Evolutionary conservation across 2,329 filamentous ascomycete species (phyloP), one percentile per base, ranked within the genome.

Genomic region (Fusarium heterosporum): DNA sequence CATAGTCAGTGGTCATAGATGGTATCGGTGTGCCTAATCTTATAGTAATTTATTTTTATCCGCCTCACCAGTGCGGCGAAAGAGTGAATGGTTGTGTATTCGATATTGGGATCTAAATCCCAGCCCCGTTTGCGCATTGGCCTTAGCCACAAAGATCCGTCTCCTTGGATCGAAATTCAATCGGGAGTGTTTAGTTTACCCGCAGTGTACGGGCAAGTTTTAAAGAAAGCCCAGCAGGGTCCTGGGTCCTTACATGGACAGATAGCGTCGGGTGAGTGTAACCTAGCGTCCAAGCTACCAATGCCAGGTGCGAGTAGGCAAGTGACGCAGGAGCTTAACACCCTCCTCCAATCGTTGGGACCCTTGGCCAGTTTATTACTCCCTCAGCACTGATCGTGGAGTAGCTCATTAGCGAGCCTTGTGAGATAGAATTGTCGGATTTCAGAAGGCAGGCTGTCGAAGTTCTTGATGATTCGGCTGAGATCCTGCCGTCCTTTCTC

Each of bases 401-500:
- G 68, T 66, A 96, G 78, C 77, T 96, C 93, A 51, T 87, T 85
- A 1, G 86, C 91, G 60, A 97, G 77, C 63, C 93, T 84, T 63
- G 87, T 80, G 34, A 96, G 74, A 78, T 97, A 97, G 73, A 96
- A 96, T 42, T 83, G 83, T n/a, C 85, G 84, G 61, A 91, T 85
- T 69, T 91, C 89, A 26, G 77, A 75, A 4, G 92, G 90, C 28
- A 95, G 68, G 11, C 82, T 85, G 38, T 85, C 83, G 73, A 95
- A 93, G 4, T 82, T 82, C 61, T 83, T 87, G 0, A 81, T 78
- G 26, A 97, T 89, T 68, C 87, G 89, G 42, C 86, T 83, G 8
- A 96, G 78, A 71, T 95, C 91, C 66, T 86, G 84, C 51, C 93
- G 84, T 0, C 91, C 92, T 72, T 91, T 93, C 75, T 97, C 93